Conservation (phyloP, 1,284 basidiomycete genomes). For the Fomitopsis pinicola region DNA sequence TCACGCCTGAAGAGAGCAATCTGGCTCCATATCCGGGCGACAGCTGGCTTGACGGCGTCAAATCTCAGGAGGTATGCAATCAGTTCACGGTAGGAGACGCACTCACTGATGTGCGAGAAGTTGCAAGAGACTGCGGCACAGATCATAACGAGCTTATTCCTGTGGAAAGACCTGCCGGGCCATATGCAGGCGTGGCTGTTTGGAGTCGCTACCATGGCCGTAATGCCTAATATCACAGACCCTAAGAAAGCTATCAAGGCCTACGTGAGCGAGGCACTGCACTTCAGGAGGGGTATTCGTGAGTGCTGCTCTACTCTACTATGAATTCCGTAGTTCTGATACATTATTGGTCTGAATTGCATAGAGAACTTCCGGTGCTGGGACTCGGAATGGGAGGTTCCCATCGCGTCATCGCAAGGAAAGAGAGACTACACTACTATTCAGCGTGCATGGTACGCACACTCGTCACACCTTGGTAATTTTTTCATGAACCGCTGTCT, state of each 20-base stretch:
- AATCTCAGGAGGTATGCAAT: conserved; percentile 6
- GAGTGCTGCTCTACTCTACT: not conserved
- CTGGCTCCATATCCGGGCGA: conserved; percentile 5
- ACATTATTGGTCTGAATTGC: too few species aligned
- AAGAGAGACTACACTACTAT: conserved; percentile 7
- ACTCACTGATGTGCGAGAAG: not conserved
- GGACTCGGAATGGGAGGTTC: conserved; percentile 14
- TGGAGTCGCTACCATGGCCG: conserved; percentile 8
- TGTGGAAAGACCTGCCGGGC: conserved; percentile 6
- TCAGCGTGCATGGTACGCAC: conserved; percentile 12
- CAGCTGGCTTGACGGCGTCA: conserved; percentile 6
- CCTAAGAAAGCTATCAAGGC: conserved; percentile 9
- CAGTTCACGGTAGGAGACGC: not conserved
- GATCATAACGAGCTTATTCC: not conserved
- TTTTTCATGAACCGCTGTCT: too few species aligned
- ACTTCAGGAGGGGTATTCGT: conserved; percentile 14
- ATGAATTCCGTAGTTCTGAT: too few species aligned
- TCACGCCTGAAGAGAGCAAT: not conserved
- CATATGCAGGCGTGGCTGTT: conserved; percentile 11
- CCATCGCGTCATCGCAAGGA: conserved; percentile 4
- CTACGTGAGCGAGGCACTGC: conserved; percentile 11
- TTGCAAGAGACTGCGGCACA: not conserved
- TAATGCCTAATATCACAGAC: conserved; percentile 2
- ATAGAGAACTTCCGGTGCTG: conserved; percentile 13
- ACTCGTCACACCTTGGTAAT: not conserved